phyloP scores from a whole-genome alignment of 768 basidiomycete genomes.

The Russula sp. region DNA sequence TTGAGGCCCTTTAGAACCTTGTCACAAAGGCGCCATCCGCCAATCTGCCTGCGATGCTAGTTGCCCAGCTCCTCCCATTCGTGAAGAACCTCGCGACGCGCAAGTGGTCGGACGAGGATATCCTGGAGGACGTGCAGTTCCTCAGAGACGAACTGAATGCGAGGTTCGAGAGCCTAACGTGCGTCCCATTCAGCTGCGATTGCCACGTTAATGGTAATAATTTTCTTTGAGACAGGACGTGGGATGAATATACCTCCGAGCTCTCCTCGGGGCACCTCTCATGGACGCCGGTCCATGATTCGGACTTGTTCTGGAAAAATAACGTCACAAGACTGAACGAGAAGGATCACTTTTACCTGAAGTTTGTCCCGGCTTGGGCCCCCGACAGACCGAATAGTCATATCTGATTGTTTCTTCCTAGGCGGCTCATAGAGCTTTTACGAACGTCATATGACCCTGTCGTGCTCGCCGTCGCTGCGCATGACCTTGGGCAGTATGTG shows the following conservation, averaged over 20 bases:
- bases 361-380: conserved; percentile 39
- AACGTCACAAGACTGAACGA: conserved; percentile 86
- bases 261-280: conserved; percentile 83
- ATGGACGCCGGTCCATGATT: conserved; percentile 95
- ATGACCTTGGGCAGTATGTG: conserved; percentile 92
- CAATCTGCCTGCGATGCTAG: conserved; percentile 93
- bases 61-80: conserved; percentile 80
- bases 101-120: conserved; percentile 95
- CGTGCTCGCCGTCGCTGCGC: conserved; percentile 86
- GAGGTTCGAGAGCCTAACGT: conserved; percentile 90
- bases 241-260: conserved; percentile 93
- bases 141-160: conserved; percentile 79
- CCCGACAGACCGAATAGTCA: neutral
- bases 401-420: conserved; percentile 30
- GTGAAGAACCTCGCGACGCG: conserved; percentile 74
- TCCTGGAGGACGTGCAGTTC: conserved; percentile 86
- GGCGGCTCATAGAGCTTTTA: conserved; percentile 69
- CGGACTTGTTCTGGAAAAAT: conserved; percentile 97
- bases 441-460: conserved; percentile 62
- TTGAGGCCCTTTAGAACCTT: conserved; percentile 56
- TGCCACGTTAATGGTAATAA: neutral
- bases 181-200: conserved; percentile 29
- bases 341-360: conserved; percentile 75
- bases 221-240: conserved; percentile 55
- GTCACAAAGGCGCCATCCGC: conserved; percentile 79